Base-by-base conservation (phyloP, 306 rosid species). In the Cotoneaster glaucophyllus region DNA sequence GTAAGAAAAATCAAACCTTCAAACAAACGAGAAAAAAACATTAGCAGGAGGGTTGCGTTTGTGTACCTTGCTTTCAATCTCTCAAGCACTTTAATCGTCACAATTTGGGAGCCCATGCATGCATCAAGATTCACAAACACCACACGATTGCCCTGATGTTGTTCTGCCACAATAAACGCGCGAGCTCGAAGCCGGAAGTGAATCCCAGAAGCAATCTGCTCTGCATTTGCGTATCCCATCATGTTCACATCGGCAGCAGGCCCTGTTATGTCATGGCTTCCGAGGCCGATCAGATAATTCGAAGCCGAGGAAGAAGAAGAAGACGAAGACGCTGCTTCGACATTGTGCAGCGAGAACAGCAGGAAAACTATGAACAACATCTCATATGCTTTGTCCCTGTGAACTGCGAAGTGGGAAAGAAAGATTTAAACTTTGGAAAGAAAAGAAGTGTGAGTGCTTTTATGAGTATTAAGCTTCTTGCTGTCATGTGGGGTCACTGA, bases 161-260 rank as follows among this genome's bases (percentile, higher is more conserved):
- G 83, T 43, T 87, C 91, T 0, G 91, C 91, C 18, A 83, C 87
- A 3, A 90, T 80, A 77, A 90, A 90, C 34, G 89, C 62, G 22
- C 93, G 88, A 44, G 96, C 88, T 13, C 86, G 68, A 25, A 90
- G 79, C 81, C 96, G 71, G 44, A 90, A 85, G 78, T 90, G 96
- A 80, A 90, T 50, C 56, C 96, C 96, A 4, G 96, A 81, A 1
- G 96, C 79, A 68, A 43, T 78, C 67, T 86, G 96, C 44, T 76
- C 87, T 0, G 68, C 28, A 70, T 85, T 86, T 56, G 93, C 87
- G 77, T 90, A 88, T 37, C 96, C 93, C 91, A 88, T 87, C 96
- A 90, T 83, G 64, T 90, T 90, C 48, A 85, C 96, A 79, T 90
- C 92, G 78, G 96, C 92, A 12, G 96, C 92, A 63, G 96, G 96